Evolutionary conservation across 495 filamentous ascomycete species (phyloP).

Genomic region (Xylaria nigripes): DNA sequence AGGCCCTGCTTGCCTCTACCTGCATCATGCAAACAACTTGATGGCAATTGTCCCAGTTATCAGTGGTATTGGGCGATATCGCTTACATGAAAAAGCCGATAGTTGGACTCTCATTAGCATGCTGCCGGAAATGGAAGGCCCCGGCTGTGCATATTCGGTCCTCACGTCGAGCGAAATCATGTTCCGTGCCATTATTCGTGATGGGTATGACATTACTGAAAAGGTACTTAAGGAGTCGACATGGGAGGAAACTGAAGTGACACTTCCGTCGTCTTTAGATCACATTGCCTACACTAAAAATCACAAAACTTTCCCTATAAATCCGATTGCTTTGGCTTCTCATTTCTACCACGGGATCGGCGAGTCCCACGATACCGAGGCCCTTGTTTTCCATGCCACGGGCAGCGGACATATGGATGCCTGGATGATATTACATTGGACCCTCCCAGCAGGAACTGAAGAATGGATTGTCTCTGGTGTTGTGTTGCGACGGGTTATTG

Average conservation of each 20-base stretch:
- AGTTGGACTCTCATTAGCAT: not conserved
- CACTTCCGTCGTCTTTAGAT: constrained; percentile 1
- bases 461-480: constrained; percentile 14
- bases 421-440: constrained; percentile 20
- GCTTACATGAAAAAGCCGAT: not conserved
- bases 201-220: not conserved
- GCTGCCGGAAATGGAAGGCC: not conserved
- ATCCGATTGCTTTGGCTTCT: constrained; percentile 11
- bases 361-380: constrained; percentile 9
- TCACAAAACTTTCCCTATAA: not conserved
- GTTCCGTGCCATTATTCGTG: not conserved
- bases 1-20: constrained; percentile 13
- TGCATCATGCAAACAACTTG: not conserved
- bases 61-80: not conserved
- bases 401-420: constrained; percentile 10
- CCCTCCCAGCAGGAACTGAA: not conserved
- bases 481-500: constrained; percentile 3
- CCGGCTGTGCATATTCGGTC: not conserved
- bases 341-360: not conserved
- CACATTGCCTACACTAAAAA: not conserved
- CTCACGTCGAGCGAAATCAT: not conserved
- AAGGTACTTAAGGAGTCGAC: not conserved
- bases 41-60: constrained; percentile 8
- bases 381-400: constrained; percentile 13
- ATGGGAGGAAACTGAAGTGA: not conserved